These are phyloP conservation scores for Blastobotrys robertii DNA, from an alignment of 805 yeast genomes.

Conservation along the genomic window DNA sequence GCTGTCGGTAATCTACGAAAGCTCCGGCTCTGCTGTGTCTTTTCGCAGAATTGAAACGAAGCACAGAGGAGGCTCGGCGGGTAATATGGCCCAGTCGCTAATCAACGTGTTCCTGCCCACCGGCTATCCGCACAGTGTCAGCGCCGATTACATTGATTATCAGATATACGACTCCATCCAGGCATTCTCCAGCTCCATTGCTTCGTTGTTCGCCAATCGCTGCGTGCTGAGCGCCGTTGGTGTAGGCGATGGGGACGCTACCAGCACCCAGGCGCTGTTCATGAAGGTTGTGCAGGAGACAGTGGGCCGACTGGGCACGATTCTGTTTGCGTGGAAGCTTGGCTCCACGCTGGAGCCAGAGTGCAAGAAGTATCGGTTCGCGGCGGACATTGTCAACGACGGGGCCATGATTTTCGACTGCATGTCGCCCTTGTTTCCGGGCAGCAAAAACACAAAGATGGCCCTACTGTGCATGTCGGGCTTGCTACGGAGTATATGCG, in stretches of 20 bases:
- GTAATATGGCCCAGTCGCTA: slow-evolving; percentile 7
- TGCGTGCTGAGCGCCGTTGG: slow-evolving; percentile 29
- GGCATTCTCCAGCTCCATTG: slow-evolving; percentile 28
- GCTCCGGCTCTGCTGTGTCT: slow-evolving; percentile 6
- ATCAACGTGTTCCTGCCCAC: slow-evolving; percentile 28
- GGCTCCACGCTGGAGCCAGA: slow-evolving; percentile 29
- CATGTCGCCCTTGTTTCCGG: slow-evolving; percentile 25
- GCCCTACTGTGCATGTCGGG: slow-evolving; percentile 26
- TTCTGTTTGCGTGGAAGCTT: slow-evolving; percentile 27
- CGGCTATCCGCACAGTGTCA: slow-evolving; percentile 28
- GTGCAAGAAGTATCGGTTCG: slow-evolving; percentile 27
- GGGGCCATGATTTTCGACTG: slow-evolving; percentile 27
- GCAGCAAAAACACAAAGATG: slow-evolving; percentile 12
- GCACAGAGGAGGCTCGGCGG: neutral
- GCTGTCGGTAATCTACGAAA: slow-evolving; percentile 14
- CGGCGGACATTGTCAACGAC: slow-evolving; percentile 29
- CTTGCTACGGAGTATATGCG: slow-evolving; percentile 25
- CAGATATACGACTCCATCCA: slow-evolving; percentile 31
- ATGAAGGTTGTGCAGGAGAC: slow-evolving; percentile 29
- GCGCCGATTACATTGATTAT: slow-evolving; percentile 25
- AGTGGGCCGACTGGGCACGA: slow-evolving; percentile 29
- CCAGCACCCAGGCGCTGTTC: slow-evolving; percentile 29
- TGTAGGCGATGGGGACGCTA: slow-evolving; percentile 28
- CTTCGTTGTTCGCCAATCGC: slow-evolving; percentile 26
- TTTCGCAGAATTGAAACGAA: neutral